Conservation (phyloP, 2,329 filamentous ascomycete species). For the Alternaria sp. region DNA sequence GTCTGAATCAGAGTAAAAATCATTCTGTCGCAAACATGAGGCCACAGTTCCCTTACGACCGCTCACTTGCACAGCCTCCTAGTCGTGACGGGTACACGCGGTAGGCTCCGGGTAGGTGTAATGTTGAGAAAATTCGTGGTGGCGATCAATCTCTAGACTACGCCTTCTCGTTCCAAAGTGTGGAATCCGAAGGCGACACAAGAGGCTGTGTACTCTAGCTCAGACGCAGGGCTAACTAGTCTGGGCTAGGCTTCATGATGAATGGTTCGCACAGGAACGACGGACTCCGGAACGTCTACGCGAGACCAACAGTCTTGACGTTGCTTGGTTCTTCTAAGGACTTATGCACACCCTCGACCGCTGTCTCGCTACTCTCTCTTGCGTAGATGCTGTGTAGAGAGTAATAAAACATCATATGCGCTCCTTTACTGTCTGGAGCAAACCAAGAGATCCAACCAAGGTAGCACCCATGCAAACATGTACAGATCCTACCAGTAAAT, state of each 20-base stretch:
- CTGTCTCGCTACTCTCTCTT: not conserved
- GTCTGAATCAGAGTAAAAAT: not conserved
- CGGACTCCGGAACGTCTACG: conserved; percentile 1
- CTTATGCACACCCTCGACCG: not conserved
- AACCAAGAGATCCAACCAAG: not conserved
- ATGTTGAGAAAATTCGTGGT: not conserved
- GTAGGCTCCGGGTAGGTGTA: not conserved
- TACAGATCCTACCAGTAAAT: not conserved
- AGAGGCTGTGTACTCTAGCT: conserved; percentile 20
- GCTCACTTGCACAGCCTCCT: not conserved
- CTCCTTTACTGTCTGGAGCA: not conserved
- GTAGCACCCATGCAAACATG: not conserved
- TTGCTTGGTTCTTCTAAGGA: not conserved
- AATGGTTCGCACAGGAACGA: conserved; percentile 4
- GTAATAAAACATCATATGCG: not conserved
- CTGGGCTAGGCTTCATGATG: conserved; percentile 1
- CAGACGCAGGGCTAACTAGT: conserved; percentile 4
- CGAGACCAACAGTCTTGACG: conserved; percentile 4
- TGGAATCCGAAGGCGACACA: conserved; percentile 6
- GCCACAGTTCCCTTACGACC: not conserved
- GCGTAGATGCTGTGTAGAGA: not conserved
- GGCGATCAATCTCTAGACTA: not conserved
- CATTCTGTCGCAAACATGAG: not conserved
- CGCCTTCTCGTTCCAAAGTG: not conserved
- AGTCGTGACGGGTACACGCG: not conserved